Base-by-base conservation (phyloP, 805 yeast genomes). In the Brettanomyces custersianus region DNA sequence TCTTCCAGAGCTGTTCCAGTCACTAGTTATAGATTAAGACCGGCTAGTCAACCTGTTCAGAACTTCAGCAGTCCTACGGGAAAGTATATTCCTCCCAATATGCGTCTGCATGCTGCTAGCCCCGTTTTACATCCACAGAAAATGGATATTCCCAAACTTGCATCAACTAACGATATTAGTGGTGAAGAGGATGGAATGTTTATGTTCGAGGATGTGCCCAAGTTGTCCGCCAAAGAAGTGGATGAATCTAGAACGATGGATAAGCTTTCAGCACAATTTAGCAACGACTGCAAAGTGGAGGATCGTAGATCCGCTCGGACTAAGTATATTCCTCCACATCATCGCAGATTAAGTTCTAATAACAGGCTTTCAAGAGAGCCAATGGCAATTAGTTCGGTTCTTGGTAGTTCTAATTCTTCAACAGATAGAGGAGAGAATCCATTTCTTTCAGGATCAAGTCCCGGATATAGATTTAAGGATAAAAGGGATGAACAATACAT, bases 81-180 rank as follows among this genome's bases (percentile, higher is more conserved):
- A 3, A 78, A 74, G 50, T 80, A 80, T 46, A 62, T 80, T 27
- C 88, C 88, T 16, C 87, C 87, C n/a, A 77, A 72, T 47, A 60
- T 79, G 44, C 66, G 87, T 9, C 11, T 8, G n/a, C 13, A 24
- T 4, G 21, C 35, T 19, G 17, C 30, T 9, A 26, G 22, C 3
- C 30, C 35, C 4, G 23, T 9, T 3, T 5, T 9, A 4, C 13
- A 9, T 9, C 6, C 20, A 10, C 15, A 11, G 5, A 13, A 20
- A 11, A 16, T 13, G 12, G 13, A 20, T 10, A 23, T 25, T 21
- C 23, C 30, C 10, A 16, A 16, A 12, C 29, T 31, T 13, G 33
- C 28, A 9, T 29, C 28, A 8, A 20, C 35, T 2, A 18, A 12
- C 44, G 52, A 34, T 54, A 55, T 13, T 51, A 57, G 56, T 45